Evolutionary conservation across 768 basidiomycete genomes (phyloP), one percentile per base, ranked within the genome.

Genomic region (Pholiota microspora): DNA sequence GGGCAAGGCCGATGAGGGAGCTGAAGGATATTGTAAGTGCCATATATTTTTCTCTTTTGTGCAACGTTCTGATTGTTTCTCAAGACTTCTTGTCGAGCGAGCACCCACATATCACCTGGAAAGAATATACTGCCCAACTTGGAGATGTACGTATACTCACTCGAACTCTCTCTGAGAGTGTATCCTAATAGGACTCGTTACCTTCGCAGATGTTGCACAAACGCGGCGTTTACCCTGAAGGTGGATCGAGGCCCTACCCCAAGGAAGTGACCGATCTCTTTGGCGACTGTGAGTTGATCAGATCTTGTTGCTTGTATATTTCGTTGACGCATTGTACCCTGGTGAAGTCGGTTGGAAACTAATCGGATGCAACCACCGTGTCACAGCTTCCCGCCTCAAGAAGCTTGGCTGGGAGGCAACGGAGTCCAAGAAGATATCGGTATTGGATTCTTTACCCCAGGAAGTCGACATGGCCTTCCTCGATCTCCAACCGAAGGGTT

Each of bases 341-440:
- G n/a, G n/a, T 7, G 24, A 29, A 77, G 77, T 65, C 34, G 74
- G 71, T 7, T 78, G 73, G 77, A 73, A 68, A 8, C 56, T 75
- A 12, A 53, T 77, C 12, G 76, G 73, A 2, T 69, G 73, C 4
- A 78, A 73, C 53, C 64, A 64, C 7, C 69, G 70, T 42, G 70
- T 65, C n/a, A 69, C 64, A 25, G 56, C 72, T 0, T 62, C 70
- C 23, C 69, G 71, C 2, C 64, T 77, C 24, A 67, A 67, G 38
- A 70, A 60, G 28, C 60, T 78, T 9, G 75, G 77, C 31, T 77
- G 77, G 75, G 68, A 72, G 28, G 62, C 74, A 1, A 64, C 53
- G 2, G 64, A 67, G 51, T 55, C 62, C 8, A 55, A 52, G 44
- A 61, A 61, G 49, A 32, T 52, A 18, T 38, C 60, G 2, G 29